Conservation (phyloP, 345 rosid species). For the Pistacia vera region DNA sequence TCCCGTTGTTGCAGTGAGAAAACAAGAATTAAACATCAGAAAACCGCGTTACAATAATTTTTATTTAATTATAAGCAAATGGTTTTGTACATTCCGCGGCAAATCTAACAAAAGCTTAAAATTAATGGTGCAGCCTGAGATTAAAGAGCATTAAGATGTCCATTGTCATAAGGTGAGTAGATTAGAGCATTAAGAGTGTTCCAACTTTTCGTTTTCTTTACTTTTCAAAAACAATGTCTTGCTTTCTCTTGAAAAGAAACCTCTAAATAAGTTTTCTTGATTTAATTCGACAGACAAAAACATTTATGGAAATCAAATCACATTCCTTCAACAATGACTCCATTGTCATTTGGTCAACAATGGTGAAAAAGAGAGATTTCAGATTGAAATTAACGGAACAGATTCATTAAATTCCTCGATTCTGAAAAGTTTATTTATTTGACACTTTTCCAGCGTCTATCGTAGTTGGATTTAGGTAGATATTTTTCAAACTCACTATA, state of each 20-base stretch:
- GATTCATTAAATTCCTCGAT: no score
- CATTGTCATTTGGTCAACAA: no score
- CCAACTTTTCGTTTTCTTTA: background rate
- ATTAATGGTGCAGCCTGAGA: background rate
- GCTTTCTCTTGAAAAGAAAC: slow-evolving; percentile 18
- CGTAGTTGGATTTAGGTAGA: background rate
- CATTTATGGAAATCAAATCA: no score
- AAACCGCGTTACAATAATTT: background rate
- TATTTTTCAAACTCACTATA: background rate
- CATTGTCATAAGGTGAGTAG: no score
- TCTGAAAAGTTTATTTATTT: no score
- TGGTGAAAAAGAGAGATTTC: no score
- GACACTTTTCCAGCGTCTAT: no score
- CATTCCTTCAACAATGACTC: no score
- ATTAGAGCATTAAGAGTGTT: background rate
- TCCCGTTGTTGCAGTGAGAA: background rate
- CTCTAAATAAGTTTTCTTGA: no score
- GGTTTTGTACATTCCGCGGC: background rate
- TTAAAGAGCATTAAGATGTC: no score
- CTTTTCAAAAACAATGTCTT: slow-evolving; percentile 15
- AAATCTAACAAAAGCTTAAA: background rate
- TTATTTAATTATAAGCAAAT: slow-evolving; percentile 4
- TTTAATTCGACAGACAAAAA: no score
- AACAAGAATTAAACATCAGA: background rate
- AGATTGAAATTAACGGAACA: no score